Evolutionary conservation across 306 rosid species (phyloP).

Genomic region (Castanospermum australe): DNA sequence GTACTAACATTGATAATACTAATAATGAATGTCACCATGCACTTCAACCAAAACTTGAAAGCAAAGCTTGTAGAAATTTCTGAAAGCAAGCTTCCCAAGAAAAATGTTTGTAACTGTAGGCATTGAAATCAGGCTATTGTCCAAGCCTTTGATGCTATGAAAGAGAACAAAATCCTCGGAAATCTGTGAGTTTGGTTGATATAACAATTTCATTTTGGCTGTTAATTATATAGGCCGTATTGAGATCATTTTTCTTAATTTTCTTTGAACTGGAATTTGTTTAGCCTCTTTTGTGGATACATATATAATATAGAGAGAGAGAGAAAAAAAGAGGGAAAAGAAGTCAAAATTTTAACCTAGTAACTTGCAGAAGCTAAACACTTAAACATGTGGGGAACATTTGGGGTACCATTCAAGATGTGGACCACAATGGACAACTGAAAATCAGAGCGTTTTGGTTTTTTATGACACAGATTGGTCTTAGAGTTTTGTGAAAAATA

Average conservation of each 20-base stretch:
- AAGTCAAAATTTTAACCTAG: background rate
- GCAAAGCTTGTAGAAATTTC: background rate
- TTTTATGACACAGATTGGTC: background rate
- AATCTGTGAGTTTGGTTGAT: background rate
- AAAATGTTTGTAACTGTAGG: background rate
- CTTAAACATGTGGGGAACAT: background rate
- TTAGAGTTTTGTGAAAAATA: background rate
- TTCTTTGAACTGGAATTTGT: background rate
- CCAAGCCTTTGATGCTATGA: background rate
- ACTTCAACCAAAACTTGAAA: conserved; percentile 27
- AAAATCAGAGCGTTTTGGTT: background rate
- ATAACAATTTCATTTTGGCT: too few species aligned
- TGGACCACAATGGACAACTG: background rate
- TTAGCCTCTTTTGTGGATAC: background rate
- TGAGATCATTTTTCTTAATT: background rate
- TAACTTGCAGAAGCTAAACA: background rate
- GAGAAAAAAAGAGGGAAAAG: background rate
- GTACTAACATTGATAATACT: background rate
- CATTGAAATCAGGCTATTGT: background rate
- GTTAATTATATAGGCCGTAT: too few species aligned
- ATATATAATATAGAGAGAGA: background rate
- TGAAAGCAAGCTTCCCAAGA: background rate
- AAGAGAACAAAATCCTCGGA: background rate
- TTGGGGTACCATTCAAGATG: background rate
- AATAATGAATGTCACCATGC: background rate